Base-by-base conservation (phyloP, 306 rosid genomes). In the Glycine tomentella region DNA sequence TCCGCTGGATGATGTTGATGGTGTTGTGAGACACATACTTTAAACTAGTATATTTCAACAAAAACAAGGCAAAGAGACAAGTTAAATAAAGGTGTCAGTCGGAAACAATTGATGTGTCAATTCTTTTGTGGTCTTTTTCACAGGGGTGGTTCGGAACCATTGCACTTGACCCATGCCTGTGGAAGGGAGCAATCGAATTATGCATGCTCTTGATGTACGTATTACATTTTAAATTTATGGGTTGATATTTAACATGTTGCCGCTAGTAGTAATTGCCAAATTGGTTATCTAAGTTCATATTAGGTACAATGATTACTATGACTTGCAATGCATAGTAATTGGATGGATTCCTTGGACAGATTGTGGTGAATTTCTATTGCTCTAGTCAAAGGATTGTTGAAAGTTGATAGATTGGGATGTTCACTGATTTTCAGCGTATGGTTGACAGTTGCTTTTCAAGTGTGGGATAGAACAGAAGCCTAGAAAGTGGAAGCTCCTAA, bases 311-410 rank as follows among this genome's bases (percentile, higher is more conserved):
- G 48, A 53, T 50, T 13, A 42, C 16, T 9, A 68, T 56, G 74
- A 52, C 34, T 53, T 67, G 31, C 31, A 25, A 56, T 69, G 40
- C 69, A 42, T 52, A 55, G 16, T 6, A 46, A 31, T 34, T 59
- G 31, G 34, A 45, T 45, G 40, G 56, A 49, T 48, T 71, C 38
- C 58, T 31, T 64, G 46, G 20, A 12, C 20, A 33, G 44, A 40
- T 46, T 56, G 76, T 63, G 71, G 33, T 58, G 68, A 57, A 48
- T 56, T 65, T 48, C 8, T 67, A n/a, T 58, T 79, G 55, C 63
- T 48, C 17, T 68, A 79, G 87, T 82, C 80, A 84, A 90, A 80
- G 64, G 85, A 78, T 59, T 74, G 77, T 56, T 71, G 51, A 72
- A 77, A 80, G 79, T 65, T 16, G 66, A 71, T 59, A 53, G 64